Evolutionary conservation across 352 stramenopile species (phyloP).

Genomic region (Phytophthora chlamydospora): DNA sequence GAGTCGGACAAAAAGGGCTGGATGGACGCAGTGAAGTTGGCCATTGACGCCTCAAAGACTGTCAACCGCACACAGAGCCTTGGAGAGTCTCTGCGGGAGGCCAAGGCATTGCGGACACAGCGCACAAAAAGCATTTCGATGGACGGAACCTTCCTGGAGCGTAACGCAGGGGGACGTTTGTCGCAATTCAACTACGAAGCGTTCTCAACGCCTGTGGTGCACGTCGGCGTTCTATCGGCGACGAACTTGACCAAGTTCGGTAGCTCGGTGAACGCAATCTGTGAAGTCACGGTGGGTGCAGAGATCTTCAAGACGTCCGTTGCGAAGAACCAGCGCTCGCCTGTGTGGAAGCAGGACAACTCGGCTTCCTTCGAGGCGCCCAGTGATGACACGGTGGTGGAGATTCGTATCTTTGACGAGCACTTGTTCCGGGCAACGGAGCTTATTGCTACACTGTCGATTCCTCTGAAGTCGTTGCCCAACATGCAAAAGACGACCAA

Average conservation of each 20-base stretch:
- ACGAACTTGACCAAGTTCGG: slow-evolving; percentile 81
- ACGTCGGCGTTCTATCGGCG: slow-evolving; percentile 77
- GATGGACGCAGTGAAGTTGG: slow-evolving; percentile 88
- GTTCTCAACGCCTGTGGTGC: slow-evolving; percentile 80
- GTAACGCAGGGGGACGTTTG: slow-evolving; percentile 67
- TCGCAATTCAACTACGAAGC: slow-evolving; percentile 89
- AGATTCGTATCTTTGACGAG: slow-evolving; percentile 85
- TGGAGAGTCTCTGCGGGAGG: slow-evolving; percentile 55
- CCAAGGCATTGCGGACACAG: slow-evolving; percentile 65
- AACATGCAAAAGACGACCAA: slow-evolving; percentile 88
- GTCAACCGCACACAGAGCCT: slow-evolving; percentile 71
- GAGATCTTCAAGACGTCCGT: slow-evolving; percentile 87
- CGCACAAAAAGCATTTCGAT: slow-evolving; percentile 69
- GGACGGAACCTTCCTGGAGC: slow-evolving; percentile 72
- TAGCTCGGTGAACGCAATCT: slow-evolving; percentile 79
- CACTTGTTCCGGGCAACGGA: slow-evolving; percentile 80
- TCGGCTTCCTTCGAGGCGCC: slow-evolving; percentile 81
- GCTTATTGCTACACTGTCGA: slow-evolving; percentile 76
- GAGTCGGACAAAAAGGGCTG: slow-evolving; percentile 86
- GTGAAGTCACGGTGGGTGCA: slow-evolving; percentile 78
- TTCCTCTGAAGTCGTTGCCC: slow-evolving; percentile 79
- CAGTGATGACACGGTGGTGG: slow-evolving; percentile 81
- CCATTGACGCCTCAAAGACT: slow-evolving; percentile 85
- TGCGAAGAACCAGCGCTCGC: slow-evolving; percentile 80
- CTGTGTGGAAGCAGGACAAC: slow-evolving; percentile 89